These are phyloP conservation scores for Byssothecium circinans DNA, from an alignment of 2,329 filamentous ascomycete genomes.

Conservation along the genomic window DNA sequence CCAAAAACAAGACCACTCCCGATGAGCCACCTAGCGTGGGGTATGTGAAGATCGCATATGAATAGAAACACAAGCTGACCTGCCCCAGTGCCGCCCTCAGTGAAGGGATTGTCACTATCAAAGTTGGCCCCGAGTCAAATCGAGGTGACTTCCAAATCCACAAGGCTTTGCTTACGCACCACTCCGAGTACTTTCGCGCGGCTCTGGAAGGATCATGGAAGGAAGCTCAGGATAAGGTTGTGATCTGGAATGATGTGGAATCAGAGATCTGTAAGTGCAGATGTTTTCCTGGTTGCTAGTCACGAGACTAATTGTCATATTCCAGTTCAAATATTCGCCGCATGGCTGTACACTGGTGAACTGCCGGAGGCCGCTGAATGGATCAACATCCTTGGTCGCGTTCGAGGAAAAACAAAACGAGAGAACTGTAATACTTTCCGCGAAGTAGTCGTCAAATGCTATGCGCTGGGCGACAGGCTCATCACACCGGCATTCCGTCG, in stretches of 20 bases:
- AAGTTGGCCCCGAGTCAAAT: constrained; percentile 9
- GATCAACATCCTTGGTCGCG: no score
- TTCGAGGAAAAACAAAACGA: background rate
- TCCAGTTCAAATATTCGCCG: background rate
- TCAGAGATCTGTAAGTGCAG: constrained; percentile 8
- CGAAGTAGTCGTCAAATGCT: background rate
- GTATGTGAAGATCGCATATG: no score
- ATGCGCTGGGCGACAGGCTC: background rate
- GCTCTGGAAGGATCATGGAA: constrained; percentile 16
- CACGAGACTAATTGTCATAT: background rate
- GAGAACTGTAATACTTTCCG: no score
- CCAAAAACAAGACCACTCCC: no score
- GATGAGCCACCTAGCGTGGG: no score
- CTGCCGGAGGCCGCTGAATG: no score
- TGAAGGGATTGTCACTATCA: constrained; percentile 7
- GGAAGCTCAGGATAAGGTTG: constrained; percentile 12
- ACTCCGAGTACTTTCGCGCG: constrained; percentile 18
- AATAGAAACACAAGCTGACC: no score
- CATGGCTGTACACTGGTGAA: background rate
- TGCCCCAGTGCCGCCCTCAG: background rate
- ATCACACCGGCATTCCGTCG: background rate
- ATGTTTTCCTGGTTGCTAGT: no score
- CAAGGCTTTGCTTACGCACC: constrained; percentile 9
- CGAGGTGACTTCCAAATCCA: constrained; percentile 14
- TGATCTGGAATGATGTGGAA: constrained; percentile 9